Evolutionary conservation across 371 early-diverging fungal genomes (phyloP), one percentile per base, ranked within the genome.

Genomic region (Lichtheimia ramosa): DNA sequence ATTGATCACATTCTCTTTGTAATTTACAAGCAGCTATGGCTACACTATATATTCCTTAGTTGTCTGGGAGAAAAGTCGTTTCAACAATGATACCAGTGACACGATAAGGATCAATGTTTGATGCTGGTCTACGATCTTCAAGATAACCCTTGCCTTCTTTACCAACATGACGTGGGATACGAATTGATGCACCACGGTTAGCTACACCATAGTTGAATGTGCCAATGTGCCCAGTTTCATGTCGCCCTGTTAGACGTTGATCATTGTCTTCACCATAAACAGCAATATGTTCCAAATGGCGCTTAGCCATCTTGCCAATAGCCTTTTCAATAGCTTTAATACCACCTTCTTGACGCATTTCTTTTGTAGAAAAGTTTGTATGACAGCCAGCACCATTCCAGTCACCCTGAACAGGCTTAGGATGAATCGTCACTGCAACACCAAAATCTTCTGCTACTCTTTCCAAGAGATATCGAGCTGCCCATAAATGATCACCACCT

Each of bases 241-340:
- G 86, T 43, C 62, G 58, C 58, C 86, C 86, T 24, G 86, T 85
- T 48, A 85, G 66, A 43, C 86, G 82, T 52, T 82, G 82, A 27
- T 85, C 84, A 54, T 85, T 85, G 54, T 85, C 86, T 64, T 76
- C 80, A 61, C 86, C 86, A 63, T 86, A 86, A 54, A 84, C 84
- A 49, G 81, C 84, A 62, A 86, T 86, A 63, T 86, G 86, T 51
- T 78, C 84, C 16, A 59, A 16, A 61, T 86, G 86, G 51, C 80
- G 74, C 43, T 63, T 41, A 43, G 70, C 59, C 62, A 86, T 66
- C 68, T 83, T 65, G 50, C 78, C 69, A 58, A 83, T 83, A 49
- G 83, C 81, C 16, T 69, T 75, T 43, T 81, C 69, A 63, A 83
- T 83, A 54, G 70, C 73, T 28, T 56, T 70, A 50, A 83, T 70